Base-by-base conservation (phyloP, 2,329 filamentous ascomycete species). In the Alternaria sp. region DNA sequence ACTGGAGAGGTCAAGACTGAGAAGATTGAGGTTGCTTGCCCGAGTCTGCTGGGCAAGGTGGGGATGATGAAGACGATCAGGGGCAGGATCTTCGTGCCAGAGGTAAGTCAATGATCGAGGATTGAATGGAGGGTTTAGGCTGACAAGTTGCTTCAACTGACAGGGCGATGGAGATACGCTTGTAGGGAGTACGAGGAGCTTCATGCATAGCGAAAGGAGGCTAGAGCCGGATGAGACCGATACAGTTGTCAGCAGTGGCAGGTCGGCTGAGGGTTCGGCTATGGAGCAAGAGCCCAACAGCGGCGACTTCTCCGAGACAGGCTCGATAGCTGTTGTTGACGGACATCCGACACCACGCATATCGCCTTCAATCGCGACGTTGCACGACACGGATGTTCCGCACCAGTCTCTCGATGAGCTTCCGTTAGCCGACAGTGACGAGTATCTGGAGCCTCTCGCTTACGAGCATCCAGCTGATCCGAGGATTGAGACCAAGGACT, bases 111-210 rank as follows among this genome's bases (percentile, higher is more conserved):
- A 20, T 7, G n/a, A 20, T 40, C 3, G 36, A 7, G 11, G n/a
- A 4, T 1, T 20, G n/a, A 5, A n/a, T 20, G 22, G 25, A 14
- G 14, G 16, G 30, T 5, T 7, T 1, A 9, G 7, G 36, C 25
- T 6, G 36, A 36, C 22, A 2, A 30, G 22, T 28, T 27, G 49
- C 16, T 27, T 2, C 4, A 28, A 18, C 2, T 12, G 36, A 38
- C 43, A 28, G 38, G 51, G 38, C 10, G 36, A 54, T 32, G 51
- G 51, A 5, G 51, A 50, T 38, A 50, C 30, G 10, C 46, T 50
- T 8, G 46, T 50, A 1, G 46, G 46, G 6, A 50, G 32, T 38
- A 25, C 6, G 12, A 43, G 40, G 11, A 43, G 40, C 20, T 25
- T 43, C 3, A 7, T 25, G 20, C 11, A 16, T 25, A 20, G 20